A percentile compares a stretch with the other conserved stretches of the same genome.
Conservation (phyloP, 1,139 yeast genomes). For the Tardiomyces depauwii region DNA sequence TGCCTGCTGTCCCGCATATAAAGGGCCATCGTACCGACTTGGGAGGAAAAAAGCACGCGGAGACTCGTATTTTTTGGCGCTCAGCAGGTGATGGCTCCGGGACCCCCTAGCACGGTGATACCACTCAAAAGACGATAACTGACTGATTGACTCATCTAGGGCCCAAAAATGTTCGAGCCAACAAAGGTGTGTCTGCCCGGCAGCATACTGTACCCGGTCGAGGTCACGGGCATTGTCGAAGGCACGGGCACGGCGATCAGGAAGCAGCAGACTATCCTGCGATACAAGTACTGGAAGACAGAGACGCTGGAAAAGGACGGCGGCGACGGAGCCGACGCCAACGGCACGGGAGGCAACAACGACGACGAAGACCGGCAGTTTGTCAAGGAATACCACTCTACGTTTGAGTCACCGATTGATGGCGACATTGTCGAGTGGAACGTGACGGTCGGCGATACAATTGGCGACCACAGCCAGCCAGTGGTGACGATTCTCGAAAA, state of each 20-base stretch:
- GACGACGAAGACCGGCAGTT: slow-evolving; percentile 14
- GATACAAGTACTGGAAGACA: slow-evolving; percentile 55
- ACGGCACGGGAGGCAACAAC: slow-evolving; percentile 15
- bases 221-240: slow-evolving; percentile 42
- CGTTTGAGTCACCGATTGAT: slow-evolving; percentile 74
- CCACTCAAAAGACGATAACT: neutral
- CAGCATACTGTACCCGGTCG: slow-evolving; percentile 59
- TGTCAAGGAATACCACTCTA: slow-evolving; percentile 28
- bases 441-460: slow-evolving; percentile 48
- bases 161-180: slow-evolving; percentile 10
- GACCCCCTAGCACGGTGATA: neutral
- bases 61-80: neutral
- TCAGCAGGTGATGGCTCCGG: neutral
- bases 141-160: neutral
- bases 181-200: slow-evolving; percentile 35
- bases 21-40: too few relatives aligned
- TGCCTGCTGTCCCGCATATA: too few relatives aligned
- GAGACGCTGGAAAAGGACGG: slow-evolving; percentile 27
- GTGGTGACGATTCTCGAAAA: slow-evolving; percentile 62
- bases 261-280: slow-evolving; percentile 45
- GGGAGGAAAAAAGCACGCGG: neutral
- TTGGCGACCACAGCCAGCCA: slow-evolving; percentile 36
- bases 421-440: slow-evolving; percentile 49
- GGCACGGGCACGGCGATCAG: slow-evolving; percentile 35
- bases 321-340: slow-evolving; percentile 17